A percentile compares a stretch with the other conserved stretches of the same genome.
Conservation (phyloP, 1,284 basidiomycete species). For the Termitomyces sp. region DNA sequence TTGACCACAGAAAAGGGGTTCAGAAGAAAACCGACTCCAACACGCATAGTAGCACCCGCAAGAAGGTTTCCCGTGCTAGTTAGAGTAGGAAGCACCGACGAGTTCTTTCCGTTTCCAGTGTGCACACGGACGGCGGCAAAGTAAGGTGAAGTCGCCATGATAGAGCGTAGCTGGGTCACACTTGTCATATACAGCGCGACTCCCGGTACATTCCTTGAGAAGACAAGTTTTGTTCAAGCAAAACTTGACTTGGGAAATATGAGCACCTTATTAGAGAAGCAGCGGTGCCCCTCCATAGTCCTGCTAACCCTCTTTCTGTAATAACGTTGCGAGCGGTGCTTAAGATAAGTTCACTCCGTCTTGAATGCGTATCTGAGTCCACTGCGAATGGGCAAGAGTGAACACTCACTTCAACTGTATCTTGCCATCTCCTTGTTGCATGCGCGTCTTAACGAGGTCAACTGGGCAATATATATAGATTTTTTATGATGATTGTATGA, state of each 20-base stretch:
- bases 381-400: background rate
- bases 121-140: slow-evolving; percentile 41
- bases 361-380: slow-evolving; percentile 1
- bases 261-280: slow-evolving; percentile 74
- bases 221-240: background rate
- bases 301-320: slow-evolving; percentile 53
- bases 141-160: slow-evolving; percentile 64
- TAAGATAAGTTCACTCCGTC: slow-evolving; percentile 40
- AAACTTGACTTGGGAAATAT: slow-evolving; percentile 5
- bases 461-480: slow-evolving; percentile 38
- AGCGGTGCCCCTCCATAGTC: slow-evolving; percentile 84
- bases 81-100: slow-evolving; percentile 73
- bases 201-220: slow-evolving; percentile 81
- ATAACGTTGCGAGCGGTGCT: slow-evolving; percentile 57
- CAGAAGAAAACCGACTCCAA: slow-evolving; percentile 81
- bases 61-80: slow-evolving; percentile 81
- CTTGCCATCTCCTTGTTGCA: slow-evolving; percentile 69
- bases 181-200: slow-evolving; percentile 91
- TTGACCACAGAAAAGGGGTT: slow-evolving; percentile 96
- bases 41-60: slow-evolving; percentile 84
- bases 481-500: background rate
- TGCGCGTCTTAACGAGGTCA: slow-evolving; percentile 83
- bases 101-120: slow-evolving; percentile 20
- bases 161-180: slow-evolving; percentile 70
- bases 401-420: slow-evolving; percentile 29